These are phyloP conservation scores for Phytophthora niederhauseri DNA, from an alignment of 352 stramenopile species.

Conservation along the genomic window DNA sequence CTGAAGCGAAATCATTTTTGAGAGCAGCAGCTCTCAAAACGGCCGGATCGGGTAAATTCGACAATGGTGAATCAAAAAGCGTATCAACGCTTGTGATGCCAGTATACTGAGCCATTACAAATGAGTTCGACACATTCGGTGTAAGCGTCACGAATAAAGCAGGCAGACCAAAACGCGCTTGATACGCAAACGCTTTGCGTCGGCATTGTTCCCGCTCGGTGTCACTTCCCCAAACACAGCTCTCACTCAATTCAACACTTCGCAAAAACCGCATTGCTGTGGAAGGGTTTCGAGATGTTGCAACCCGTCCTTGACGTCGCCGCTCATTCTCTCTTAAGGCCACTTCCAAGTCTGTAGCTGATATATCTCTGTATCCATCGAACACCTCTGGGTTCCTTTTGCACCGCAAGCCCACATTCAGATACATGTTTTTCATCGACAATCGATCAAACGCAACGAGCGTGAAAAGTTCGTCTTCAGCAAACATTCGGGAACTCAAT, in stretches of 20 bases:
- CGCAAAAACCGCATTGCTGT: background rate
- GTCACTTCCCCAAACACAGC: background rate
- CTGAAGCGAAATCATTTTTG: background rate
- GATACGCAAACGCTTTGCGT: background rate
- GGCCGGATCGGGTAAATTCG: background rate
- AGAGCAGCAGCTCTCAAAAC: background rate
- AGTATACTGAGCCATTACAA: background rate
- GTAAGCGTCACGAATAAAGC: background rate
- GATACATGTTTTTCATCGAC: background rate
- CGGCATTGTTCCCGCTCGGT: background rate
- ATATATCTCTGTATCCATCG: background rate
- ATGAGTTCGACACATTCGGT: background rate
- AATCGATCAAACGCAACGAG: background rate
- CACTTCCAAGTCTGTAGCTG: background rate
- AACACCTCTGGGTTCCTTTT: background rate
- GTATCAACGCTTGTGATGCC: background rate
- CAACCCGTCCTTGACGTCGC: background rate
- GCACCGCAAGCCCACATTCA: background rate
- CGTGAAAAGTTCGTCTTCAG: background rate
- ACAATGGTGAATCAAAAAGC: background rate
- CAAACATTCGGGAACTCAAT: background rate
- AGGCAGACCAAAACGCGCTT: background rate
- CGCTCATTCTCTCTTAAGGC: background rate
- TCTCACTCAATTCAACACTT: background rate
- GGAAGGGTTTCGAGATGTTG: background rate